A percentile compares a stretch with the other conserved stretches of the same genome.
Conservation (phyloP, 768 basidiomycete species). For the Jaapia argillacea region DNA sequence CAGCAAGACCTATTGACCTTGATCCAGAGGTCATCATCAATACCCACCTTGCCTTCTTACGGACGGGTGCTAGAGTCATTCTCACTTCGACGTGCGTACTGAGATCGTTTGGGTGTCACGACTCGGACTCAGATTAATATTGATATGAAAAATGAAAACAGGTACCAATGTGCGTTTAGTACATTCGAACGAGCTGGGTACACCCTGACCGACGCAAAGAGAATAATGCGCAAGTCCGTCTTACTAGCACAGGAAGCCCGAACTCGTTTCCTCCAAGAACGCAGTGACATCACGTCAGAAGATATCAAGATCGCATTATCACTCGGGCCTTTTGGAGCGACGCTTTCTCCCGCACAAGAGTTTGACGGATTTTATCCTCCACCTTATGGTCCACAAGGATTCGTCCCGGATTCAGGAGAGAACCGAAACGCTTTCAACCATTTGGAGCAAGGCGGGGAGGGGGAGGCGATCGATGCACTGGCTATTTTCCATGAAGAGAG, state of each 20-base stretch:
- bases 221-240: constrained; percentile 44
- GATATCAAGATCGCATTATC: constrained; percentile 51
- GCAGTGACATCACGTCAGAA: constrained; percentile 6
- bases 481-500: constrained; percentile 54
- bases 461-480: constrained; percentile 38
- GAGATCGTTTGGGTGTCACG: no score
- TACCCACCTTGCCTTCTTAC: constrained; percentile 52
- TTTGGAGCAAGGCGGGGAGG: constrained; percentile 19
- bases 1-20: constrained; percentile 46
- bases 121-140: neutral
- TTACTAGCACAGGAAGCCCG: constrained; percentile 39
- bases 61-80: constrained; percentile 57
- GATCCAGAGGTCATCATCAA: constrained; percentile 43
- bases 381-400: constrained; percentile 54
- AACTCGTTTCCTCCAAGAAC: constrained; percentile 19
- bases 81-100: constrained; percentile 54
- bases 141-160: no score
- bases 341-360: constrained; percentile 55
- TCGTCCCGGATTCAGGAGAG: constrained; percentile 15
- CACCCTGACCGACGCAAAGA: constrained; percentile 27
- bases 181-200: constrained; percentile 47
- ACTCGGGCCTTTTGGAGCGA: constrained; percentile 68
- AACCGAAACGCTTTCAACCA: constrained; percentile 34
- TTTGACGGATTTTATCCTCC: constrained; percentile 70
- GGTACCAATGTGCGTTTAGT: constrained; percentile 55